Conservation (phyloP, 2,329 filamentous ascomycete genomes). For the Hypoxylon sp. region DNA sequence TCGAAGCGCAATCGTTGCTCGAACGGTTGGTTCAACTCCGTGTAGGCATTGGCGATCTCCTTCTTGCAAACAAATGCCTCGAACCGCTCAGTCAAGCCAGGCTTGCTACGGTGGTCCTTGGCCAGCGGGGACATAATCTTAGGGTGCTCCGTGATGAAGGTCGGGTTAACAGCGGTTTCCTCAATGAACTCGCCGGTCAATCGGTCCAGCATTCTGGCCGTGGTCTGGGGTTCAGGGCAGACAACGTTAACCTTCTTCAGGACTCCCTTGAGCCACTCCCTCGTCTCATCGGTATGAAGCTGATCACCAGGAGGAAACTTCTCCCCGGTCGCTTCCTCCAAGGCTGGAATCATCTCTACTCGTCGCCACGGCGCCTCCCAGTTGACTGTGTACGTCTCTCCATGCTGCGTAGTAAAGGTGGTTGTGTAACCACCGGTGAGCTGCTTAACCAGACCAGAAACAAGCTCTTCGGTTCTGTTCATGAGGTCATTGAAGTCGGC, state of each 20-base stretch:
- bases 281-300: constrained; percentile 90
- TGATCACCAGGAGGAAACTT: constrained; percentile 93
- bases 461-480: constrained; percentile 92
- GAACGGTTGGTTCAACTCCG: constrained; percentile 97
- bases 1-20: constrained; percentile 93
- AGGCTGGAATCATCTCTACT: constrained; percentile 94
- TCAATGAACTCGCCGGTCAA: constrained; percentile 96
- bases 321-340: constrained; percentile 91
- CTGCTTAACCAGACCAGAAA: constrained; percentile 89
- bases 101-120: constrained; percentile 88
- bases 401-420: constrained; percentile 86
- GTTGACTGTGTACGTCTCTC: constrained; percentile 91
- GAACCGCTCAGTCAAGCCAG: constrained; percentile 95
- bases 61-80: constrained; percentile 98
- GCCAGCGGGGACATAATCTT: constrained; percentile 89
- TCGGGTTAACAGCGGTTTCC: constrained; percentile 92
- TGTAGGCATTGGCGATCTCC: constrained; percentile 93
- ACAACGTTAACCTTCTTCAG: constrained; percentile 79
- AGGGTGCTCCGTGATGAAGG: constrained; percentile 88
- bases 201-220: constrained; percentile 96
- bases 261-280: constrained; percentile 86
- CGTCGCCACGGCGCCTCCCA: constrained; percentile 96
- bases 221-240: constrained; percentile 91
- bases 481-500: constrained; percentile 93
- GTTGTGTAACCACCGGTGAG: constrained; percentile 89